Percentiles rank a stretch among this genome's conserved stretches.
These are phyloP conservation scores for Penicillium daleae DNA, from an alignment of 495 filamentous ascomycete species.

Conservation along the genomic window DNA sequence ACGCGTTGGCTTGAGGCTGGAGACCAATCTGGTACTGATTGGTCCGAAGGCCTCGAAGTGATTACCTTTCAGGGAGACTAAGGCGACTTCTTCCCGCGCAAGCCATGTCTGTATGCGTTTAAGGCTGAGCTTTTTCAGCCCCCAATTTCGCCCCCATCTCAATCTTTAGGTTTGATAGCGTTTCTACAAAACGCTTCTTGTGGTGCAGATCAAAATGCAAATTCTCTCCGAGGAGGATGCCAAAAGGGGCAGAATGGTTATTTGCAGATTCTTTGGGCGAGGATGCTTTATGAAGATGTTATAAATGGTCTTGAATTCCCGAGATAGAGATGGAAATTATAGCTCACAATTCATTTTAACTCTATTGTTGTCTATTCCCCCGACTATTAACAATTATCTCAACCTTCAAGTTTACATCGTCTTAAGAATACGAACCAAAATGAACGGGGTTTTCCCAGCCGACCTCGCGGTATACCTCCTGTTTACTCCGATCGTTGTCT, in stretches of 20 bases:
- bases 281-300: not conserved
- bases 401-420: too few species aligned
- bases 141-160: not conserved
- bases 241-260: not conserved
- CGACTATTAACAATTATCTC: not conserved
- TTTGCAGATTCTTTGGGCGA: not conserved
- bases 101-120: not conserved
- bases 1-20: not conserved
- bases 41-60: not conserved
- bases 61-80: not conserved
- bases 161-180: not conserved
- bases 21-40: not conserved
- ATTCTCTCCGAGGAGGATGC: not conserved
- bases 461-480: not conserved
- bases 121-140: slow-evolving; percentile 1
- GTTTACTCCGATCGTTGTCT: not conserved
- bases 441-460: not conserved
- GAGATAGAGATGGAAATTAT: not conserved
- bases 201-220: not conserved
- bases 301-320: not conserved
- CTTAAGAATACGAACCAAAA: not conserved
- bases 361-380: not conserved
- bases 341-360: not conserved
- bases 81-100: not conserved
- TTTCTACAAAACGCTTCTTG: not conserved